A percentile compares a stretch with the other conserved stretches of the same genome.
Conservation (phyloP, 192 early-diverging fungal genomes). For the Thamnidium elegans region DNA sequence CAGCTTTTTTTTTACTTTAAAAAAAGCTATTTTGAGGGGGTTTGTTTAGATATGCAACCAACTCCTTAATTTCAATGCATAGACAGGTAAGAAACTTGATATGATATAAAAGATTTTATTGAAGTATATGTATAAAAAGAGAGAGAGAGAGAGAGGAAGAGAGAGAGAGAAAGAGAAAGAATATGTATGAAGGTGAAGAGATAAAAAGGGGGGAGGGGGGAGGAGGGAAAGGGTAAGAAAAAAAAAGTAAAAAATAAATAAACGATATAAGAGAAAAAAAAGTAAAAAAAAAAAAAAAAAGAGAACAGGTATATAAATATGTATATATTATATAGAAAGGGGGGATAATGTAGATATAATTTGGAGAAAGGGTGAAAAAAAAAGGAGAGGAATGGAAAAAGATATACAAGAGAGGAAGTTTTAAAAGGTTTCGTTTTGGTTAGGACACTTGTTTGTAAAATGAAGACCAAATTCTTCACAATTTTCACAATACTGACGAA, state of each 20-base stretch:
- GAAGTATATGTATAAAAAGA: too few species aligned
- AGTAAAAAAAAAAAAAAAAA: too few species aligned
- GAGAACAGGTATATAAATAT: not conserved
- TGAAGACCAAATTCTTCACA: conserved; percentile 72
- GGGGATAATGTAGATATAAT: not conserved
- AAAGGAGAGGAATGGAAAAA: not conserved
- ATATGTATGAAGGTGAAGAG: too few species aligned
- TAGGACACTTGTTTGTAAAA: conserved; percentile 69
- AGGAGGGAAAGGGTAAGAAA: not conserved
- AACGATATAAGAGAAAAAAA: too few species aligned
- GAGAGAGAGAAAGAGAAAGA: not conserved
- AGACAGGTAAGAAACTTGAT: too few species aligned
- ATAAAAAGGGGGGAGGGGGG: too few species aligned
- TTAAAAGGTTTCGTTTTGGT: conserved; percentile 68
- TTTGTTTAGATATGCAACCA: too few species aligned
- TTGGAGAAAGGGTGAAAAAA: not conserved
- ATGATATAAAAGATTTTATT: too few species aligned
- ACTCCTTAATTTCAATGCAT: too few species aligned
- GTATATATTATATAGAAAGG: not conserved
- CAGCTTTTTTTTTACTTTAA: too few species aligned
- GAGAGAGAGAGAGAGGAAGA: not conserved
- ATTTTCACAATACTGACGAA: conserved; percentile 66
- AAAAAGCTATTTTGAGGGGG: too few species aligned
- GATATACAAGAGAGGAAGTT: not conserved
- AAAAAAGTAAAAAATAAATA: not conserved